These are phyloP conservation scores for Leersia perrieri DNA, from an alignment of 176 grass and related monocot species.

Conservation along the genomic window DNA sequence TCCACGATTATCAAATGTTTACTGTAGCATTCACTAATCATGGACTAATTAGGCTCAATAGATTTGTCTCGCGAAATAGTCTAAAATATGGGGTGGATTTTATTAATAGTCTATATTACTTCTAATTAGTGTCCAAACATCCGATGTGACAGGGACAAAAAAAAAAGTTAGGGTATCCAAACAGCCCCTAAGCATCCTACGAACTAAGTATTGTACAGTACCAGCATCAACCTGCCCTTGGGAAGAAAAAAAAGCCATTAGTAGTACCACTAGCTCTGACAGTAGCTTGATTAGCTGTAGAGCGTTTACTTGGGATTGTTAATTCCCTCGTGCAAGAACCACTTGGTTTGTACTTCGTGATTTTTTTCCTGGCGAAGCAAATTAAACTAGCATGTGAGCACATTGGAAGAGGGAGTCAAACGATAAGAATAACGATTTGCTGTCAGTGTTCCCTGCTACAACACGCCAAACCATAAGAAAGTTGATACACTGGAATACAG, in stretches of 20 bases:
- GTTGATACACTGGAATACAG: background rate
- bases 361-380: conserved; percentile 2
- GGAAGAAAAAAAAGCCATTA: background rate
- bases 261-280: background rate
- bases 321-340: conserved; percentile 2
- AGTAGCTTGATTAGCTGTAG: background rate
- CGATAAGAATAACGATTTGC: conserved; percentile 6
- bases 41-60: too few relatives aligned
- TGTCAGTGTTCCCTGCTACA: background rate
- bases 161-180: too few relatives aligned
- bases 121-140: too few relatives aligned
- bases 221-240: background rate
- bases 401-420: conserved; percentile 16
- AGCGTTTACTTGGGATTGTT: conserved; percentile 30
- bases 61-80: too few relatives aligned
- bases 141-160: too few relatives aligned
- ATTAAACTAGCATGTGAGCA: conserved; percentile 10
- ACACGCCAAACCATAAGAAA: conserved; percentile 9
- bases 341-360: background rate
- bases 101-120: too few relatives aligned
- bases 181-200: background rate
- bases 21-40: too few relatives aligned
- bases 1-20: too few relatives aligned
- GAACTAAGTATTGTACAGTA: background rate
- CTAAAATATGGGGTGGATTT: too few relatives aligned